Conservation (phyloP, 129 eudicot species). For the Chrysanthemum seticuspe region DNA sequence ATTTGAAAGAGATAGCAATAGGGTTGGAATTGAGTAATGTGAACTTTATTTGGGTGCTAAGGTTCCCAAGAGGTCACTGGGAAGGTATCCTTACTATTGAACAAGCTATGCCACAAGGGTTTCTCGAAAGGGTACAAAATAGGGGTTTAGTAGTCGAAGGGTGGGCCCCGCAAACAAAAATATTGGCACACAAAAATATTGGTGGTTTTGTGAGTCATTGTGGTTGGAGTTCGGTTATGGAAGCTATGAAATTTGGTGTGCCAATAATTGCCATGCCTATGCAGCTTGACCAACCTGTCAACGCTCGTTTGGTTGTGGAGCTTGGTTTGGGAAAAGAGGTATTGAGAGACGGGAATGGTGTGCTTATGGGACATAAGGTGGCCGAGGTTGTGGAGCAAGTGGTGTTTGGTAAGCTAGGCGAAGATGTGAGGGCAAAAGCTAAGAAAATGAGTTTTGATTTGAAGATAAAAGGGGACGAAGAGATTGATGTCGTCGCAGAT, state of each 20-base stretch:
- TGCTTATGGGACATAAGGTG: constrained; percentile 10
- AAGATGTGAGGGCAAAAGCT: constrained; percentile 14
- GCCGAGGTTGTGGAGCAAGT: constrained; percentile 15
- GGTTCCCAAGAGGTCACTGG: constrained; percentile 11
- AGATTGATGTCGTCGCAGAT: constrained; percentile 6
- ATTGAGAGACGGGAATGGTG: constrained; percentile 19
- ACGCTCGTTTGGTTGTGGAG: constrained; percentile 21
- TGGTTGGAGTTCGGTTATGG: constrained; percentile 30
- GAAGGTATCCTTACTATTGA: neutral
- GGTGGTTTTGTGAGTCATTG: constrained; percentile 32
- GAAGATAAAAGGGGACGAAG: constrained; percentile 12
- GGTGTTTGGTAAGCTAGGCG: constrained; percentile 18
- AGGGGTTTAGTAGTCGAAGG: constrained; percentile 23
- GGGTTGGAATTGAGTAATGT: constrained; percentile 26
- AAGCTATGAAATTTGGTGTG: constrained; percentile 23
- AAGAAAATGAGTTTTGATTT: constrained; percentile 14
- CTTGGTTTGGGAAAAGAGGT: constrained; percentile 21
- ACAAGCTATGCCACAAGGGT: constrained; percentile 25
- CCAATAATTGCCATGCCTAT: constrained; percentile 32
- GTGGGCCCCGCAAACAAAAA: constrained; percentile 27
- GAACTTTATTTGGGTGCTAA: constrained; percentile 30
- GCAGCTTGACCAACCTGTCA: constrained; percentile 31
- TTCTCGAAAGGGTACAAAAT: constrained; percentile 21
- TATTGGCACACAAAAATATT: constrained; percentile 9
- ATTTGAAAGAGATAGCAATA: constrained; percentile 20